Percentiles rank a stretch among this genome's conserved stretches.
Evolutionary conservation across 768 basidiomycete species (phyloP).

Genomic region (Mycena indigotica): DNA sequence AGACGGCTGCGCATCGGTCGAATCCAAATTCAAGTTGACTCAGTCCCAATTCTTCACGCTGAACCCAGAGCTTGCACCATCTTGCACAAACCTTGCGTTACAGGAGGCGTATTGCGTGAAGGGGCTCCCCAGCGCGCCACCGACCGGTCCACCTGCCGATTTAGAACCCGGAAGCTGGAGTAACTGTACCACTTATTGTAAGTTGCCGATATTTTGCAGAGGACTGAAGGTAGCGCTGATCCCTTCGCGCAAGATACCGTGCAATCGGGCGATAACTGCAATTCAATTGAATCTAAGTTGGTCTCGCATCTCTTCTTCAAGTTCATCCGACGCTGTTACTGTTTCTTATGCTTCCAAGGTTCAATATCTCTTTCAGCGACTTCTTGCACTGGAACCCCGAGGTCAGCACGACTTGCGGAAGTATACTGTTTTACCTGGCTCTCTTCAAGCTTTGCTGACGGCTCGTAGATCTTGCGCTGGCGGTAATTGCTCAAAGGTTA

Average conservation of each 20-base stretch:
- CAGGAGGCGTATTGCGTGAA: neutral
- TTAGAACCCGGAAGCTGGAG: neutral
- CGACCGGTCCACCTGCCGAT: neutral
- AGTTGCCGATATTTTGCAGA: neutral
- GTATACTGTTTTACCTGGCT: neutral
- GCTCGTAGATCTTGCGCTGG: neutral
- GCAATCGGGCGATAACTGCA: constrained; percentile 2
- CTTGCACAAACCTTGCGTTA: neutral
- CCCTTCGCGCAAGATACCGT: neutral
- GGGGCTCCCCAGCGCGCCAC: neutral
- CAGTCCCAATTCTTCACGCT: neutral
- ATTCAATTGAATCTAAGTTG: neutral
- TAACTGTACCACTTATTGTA: neutral
- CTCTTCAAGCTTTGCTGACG: neutral
- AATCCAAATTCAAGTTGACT: neutral
- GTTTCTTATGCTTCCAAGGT: no score
- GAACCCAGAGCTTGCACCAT: neutral
- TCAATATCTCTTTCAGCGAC: constrained; percentile 1
- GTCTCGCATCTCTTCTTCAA: no score
- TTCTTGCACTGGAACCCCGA: neutral
- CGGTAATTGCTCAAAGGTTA: neutral
- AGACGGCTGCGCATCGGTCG: neutral
- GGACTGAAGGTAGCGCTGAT: no score
- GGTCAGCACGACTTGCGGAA: neutral
- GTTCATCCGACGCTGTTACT: no score